Conservation (phyloP, 2,329 filamentous ascomycete genomes). For the Paraconiothyrium brasiliense region DNA sequence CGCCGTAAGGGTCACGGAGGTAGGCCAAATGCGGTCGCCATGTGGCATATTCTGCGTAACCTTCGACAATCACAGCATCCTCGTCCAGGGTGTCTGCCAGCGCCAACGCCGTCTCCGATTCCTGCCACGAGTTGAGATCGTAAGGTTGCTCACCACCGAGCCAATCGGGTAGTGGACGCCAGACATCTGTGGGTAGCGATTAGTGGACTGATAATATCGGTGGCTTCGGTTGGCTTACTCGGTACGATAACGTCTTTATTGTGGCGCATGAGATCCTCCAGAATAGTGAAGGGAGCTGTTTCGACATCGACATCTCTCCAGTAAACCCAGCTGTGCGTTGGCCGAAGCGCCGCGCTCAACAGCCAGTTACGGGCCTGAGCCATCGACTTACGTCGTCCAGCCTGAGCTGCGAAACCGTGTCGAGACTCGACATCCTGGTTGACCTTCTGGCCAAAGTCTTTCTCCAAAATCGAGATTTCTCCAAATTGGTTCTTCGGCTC, state of each 20-base stretch:
- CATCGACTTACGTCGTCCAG: constrained; percentile 93
- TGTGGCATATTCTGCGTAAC: constrained; percentile 97
- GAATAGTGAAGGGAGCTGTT: constrained; percentile 93
- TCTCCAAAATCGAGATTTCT: constrained; percentile 97
- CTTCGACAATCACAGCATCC: constrained; percentile 98
- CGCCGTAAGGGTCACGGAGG: constrained; percentile 93
- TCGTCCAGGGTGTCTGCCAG: constrained; percentile 95
- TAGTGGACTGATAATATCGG: constrained; percentile 20
- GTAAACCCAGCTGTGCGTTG: constrained; percentile 98
- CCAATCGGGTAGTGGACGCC: constrained; percentile 98
- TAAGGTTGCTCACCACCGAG: constrained; percentile 98
- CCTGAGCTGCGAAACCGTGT: constrained; percentile 96
- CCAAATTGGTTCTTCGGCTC: constrained; percentile 87
- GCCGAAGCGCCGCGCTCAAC: constrained; percentile 87
- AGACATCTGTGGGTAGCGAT: constrained; percentile 70
- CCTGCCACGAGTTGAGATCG: constrained; percentile 98
- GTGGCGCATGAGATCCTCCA: constrained; percentile 98
- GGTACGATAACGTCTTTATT: constrained; percentile 99
- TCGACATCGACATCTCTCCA: constrained; percentile 99
- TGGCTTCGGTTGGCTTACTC: constrained; percentile 70
- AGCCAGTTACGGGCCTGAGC: constrained; percentile 98
- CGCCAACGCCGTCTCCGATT: constrained; percentile 94
- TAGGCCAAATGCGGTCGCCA: constrained; percentile 98
- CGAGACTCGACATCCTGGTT: constrained; percentile 97
- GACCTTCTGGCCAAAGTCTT: constrained; percentile 98